phyloP scores from a whole-genome alignment of 2,329 filamentous ascomycete species.

The Blastomyces emzantsi region DNA sequence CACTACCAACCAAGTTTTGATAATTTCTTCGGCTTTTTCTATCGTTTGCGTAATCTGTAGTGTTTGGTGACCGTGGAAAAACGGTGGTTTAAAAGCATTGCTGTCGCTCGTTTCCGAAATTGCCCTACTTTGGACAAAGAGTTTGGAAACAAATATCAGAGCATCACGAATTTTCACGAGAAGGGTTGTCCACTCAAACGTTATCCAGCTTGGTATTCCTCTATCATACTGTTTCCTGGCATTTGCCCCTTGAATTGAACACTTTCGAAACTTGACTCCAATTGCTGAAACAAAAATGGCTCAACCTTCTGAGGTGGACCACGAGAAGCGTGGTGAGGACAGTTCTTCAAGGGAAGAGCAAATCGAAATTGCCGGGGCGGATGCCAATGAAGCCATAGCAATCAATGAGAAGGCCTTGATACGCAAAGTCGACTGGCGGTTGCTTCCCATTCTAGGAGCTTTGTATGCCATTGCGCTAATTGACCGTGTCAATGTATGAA shows the following conservation, averaged over 20 bases:
- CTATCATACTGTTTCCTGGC: not conserved
- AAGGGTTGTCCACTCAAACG: not conserved
- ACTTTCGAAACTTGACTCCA: not conserved
- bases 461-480: constrained; percentile 70
- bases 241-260: not conserved
- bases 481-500: constrained; percentile 63
- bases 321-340: not conserved
- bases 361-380: constrained; percentile 7
- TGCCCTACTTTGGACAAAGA: not conserved
- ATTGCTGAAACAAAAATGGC: not conserved
- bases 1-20: not conserved
- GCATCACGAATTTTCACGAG: not conserved
- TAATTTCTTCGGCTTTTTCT: not conserved
- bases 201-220: not conserved
- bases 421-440: constrained; percentile 51
- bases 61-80: not conserved
- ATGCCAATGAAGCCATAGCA: constrained; percentile 4
- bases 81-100: not conserved
- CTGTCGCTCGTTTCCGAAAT: not conserved
- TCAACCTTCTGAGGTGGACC: not conserved
- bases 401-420: constrained; percentile 30
- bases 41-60: not conserved
- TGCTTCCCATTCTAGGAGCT: constrained; percentile 52
- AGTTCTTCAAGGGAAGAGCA: not conserved
- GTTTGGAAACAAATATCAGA: not conserved